Evolutionary conservation across 192 early-diverging fungal species (phyloP).

Genomic region (Globomyces pollinis-pini): DNA sequence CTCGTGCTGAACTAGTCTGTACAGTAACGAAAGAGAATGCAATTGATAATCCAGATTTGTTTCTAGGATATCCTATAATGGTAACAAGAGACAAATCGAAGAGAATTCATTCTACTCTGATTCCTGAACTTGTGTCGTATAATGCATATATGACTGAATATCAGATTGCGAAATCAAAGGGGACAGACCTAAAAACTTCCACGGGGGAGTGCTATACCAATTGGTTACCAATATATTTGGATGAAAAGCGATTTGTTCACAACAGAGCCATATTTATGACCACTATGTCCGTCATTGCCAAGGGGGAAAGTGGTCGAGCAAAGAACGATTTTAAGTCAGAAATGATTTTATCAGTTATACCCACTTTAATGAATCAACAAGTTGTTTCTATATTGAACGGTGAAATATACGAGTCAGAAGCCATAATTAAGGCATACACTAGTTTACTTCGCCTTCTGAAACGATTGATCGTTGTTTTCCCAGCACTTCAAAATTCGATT

Average conservation of each 20-base stretch:
- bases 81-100: background rate
- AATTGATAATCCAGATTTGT: background rate
- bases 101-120: background rate
- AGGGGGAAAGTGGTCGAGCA: background rate
- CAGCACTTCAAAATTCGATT: slow-evolving; percentile 1
- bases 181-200: background rate
- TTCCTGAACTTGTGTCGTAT: background rate
- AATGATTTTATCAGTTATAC: slow-evolving; percentile 6
- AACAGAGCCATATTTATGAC: background rate
- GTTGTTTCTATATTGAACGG: slow-evolving; percentile 8
- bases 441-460: background rate
- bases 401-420: slow-evolving; percentile 3
- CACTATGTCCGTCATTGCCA: background rate
- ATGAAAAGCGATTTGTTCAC: background rate
- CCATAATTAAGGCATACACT: background rate
- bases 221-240: background rate
- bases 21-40: background rate
- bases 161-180: background rate
- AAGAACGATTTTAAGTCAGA: background rate
- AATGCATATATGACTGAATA: background rate
- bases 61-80: background rate
- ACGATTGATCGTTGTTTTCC: background rate
- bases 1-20: background rate
- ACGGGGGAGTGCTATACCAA: background rate
- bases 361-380: slow-evolving; percentile 8